Percentiles rank a stretch among this genome's conserved stretches.
phyloP scores from a whole-genome alignment of 2,329 filamentous ascomycete species.

The Colletotrichum incanum region DNA sequence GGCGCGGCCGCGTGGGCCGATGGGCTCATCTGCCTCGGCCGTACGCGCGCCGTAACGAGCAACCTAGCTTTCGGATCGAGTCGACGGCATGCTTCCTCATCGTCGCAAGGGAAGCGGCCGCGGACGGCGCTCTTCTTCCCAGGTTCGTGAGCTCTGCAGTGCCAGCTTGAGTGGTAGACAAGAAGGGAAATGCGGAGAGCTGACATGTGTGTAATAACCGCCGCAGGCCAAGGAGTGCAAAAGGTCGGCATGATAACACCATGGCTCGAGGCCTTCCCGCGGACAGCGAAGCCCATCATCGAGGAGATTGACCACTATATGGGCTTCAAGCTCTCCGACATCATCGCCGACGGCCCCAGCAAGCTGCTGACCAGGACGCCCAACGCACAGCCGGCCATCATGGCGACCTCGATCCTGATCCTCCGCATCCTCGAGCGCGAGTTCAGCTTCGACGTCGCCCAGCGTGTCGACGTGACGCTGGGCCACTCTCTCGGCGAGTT shows the following conservation, averaged over 20 bases:
- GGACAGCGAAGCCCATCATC: conserved; percentile 81
- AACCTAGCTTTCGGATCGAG: conserved; percentile 43
- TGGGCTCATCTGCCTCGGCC: conserved; percentile 36
- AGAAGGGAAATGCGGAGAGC: neutral
- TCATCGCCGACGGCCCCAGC: conserved; percentile 87
- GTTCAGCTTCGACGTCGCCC: conserved; percentile 81
- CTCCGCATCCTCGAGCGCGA: conserved; percentile 88
- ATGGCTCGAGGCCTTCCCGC: conserved; percentile 90
- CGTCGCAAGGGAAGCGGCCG: conserved; percentile 56
- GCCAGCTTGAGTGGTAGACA: neutral
- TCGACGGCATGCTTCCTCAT: conserved; percentile 53
- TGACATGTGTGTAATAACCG: conserved; percentile 1
- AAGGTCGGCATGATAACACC: conserved; percentile 89
- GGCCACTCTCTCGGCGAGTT: conserved; percentile 96
- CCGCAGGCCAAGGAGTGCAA: conserved; percentile 86
- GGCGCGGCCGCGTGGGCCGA: conserved; percentile 34
- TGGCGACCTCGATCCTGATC: conserved; percentile 94
- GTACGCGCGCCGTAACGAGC: conserved; percentile 32
- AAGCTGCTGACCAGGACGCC: conserved; percentile 83
- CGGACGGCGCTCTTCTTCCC: conserved; percentile 75
- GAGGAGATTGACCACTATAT: conserved; percentile 88
- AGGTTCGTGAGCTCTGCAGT: conserved; percentile 55
- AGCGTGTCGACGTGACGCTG: conserved; percentile 85
- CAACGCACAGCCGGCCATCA: conserved; percentile 95
- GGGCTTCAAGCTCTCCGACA: conserved; percentile 80